Evolutionary conservation across 2,329 filamentous ascomycete species (phyloP).

Genomic region (Rhynchosporium graminicola): DNA sequence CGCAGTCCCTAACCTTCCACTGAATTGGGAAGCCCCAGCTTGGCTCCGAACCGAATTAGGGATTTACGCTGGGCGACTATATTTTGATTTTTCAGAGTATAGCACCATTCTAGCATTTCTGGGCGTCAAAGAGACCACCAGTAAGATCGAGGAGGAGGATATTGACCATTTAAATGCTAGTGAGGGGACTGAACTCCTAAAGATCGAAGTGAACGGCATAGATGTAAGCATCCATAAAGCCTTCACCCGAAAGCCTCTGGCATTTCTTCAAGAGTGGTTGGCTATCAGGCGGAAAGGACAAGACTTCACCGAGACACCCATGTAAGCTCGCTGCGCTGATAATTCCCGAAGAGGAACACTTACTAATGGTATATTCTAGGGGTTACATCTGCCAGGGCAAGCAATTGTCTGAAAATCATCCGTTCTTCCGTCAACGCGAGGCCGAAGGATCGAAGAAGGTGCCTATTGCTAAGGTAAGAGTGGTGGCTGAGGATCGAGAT

Average conservation of each 20-base stretch:
- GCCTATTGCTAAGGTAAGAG: not conserved
- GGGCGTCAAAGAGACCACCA: slow-evolving; percentile 18
- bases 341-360: slow-evolving; percentile 30
- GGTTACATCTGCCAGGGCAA: slow-evolving; percentile 45
- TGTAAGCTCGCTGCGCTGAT: slow-evolving; percentile 43
- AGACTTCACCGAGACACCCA: slow-evolving; percentile 59
- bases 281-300: slow-evolving; percentile 54
- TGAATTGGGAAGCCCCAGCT: slow-evolving; percentile 45
- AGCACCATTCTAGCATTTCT: slow-evolving; percentile 38
- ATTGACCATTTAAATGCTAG: slow-evolving; percentile 12
- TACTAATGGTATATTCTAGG: slow-evolving; percentile 1
- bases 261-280: slow-evolving; percentile 60
- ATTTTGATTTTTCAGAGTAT: slow-evolving; percentile 55
- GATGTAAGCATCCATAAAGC: not conserved
- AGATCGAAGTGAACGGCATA: not conserved
- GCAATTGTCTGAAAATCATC: slow-evolving; percentile 48
- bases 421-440: slow-evolving; percentile 50
- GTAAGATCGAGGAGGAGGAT: slow-evolving; percentile 14
- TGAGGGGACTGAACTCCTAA: slow-evolving; percentile 2
- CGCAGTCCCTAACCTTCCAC: slow-evolving; percentile 50
- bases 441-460: not conserved
- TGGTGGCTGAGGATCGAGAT: not conserved
- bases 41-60: slow-evolving; percentile 62
- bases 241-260: slow-evolving; percentile 43
- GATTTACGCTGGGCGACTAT: slow-evolving; percentile 60